Evolutionary conservation across 2,329 filamentous ascomycete genomes (phyloP), one percentile per base, ranked within the genome.

Genomic region (Parasarocladium wereldwijsianum): DNA sequence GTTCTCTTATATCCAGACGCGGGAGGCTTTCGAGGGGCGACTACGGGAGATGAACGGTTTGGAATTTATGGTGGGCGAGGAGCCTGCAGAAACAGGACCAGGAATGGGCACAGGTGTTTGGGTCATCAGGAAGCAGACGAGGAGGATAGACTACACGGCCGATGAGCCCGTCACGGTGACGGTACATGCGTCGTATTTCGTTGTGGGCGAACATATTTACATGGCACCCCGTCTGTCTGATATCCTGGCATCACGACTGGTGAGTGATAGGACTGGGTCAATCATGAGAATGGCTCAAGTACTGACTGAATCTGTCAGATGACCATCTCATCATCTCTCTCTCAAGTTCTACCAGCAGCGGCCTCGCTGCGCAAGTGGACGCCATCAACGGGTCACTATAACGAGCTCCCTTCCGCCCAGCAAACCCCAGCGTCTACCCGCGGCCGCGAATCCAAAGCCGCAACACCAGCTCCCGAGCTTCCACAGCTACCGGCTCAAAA

Each of bases 61-160:
- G 27, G 74, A 79, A 52, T 79, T 72, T 45, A 60, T 76, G 29
- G 70, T 79, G 31, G 70, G 69, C 21, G 66, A 76, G 43, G 69
- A 74, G 39, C 72, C 71, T 1, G 69, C 70, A 17, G 70, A 76
- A 48, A 71, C 64, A 42, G 66, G 61, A 0, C 70, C 69, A 0
- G 70, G 69, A n/a, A 72, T 68, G 23, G 73, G 72, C 26, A 76
- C 72, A 0, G 73, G 72, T 17, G 70, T 78, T 7, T 79, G 73
- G 73, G 68, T 77, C 17, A 76, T 79, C 40, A 65, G 71, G 43
- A 78, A 78, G 56, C 74, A 79, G 51, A 71, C 64, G 16, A 57
- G 74, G 29, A 60, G 66, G 36, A 74, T 75, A 52, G 55, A 61
- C 10, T 57, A 61, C 23, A 57, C 59, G 5, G 54, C 60, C 10